phyloP scores from a whole-genome alignment of 352 stramenopile genomes.

The Phytophthora fragariaefolia region DNA sequence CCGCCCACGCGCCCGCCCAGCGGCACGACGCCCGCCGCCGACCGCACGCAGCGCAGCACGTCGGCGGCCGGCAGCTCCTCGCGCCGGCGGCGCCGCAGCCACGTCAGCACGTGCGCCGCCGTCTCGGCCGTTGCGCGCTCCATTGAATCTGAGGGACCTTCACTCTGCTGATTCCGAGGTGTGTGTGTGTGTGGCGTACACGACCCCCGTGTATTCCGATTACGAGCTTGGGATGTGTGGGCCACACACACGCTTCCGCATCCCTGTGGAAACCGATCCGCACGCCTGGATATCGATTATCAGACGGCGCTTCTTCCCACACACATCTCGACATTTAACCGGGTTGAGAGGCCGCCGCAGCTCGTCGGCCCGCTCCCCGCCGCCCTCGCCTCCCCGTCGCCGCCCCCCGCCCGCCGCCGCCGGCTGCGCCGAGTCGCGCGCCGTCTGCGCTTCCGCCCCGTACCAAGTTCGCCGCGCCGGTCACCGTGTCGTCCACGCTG shows the following conservation, averaged over 20 bases:
- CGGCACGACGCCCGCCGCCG: conserved; percentile 55
- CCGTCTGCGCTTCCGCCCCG: neutral
- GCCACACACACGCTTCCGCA: neutral
- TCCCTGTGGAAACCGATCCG: neutral
- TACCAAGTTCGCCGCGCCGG: neutral
- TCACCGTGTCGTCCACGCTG: conserved; percentile 26
- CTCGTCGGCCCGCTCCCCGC: neutral
- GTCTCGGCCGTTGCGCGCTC: conserved; percentile 15
- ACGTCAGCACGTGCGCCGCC: conserved; percentile 31
- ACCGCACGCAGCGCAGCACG: conserved; percentile 52
- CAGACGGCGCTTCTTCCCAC: conserved; percentile 5
- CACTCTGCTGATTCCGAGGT: no score
- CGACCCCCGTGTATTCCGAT: no score
- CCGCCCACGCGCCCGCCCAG: conserved; percentile 45
- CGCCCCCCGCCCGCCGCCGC: neutral
- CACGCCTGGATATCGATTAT: conserved; percentile 1
- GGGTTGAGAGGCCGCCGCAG: neutral
- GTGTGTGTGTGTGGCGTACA: no score
- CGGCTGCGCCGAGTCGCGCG: conserved; percentile 21
- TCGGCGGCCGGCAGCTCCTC: conserved; percentile 40
- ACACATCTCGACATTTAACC: conserved; percentile 24
- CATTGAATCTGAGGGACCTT: conserved; percentile 12
- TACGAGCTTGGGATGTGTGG: neutral
- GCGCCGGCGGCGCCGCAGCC: conserved; percentile 46
- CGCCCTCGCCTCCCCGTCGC: conserved; percentile 5